Evolutionary conservation across 2,329 filamentous ascomycete species (phyloP).

Genomic region (Penicillium sp.): DNA sequence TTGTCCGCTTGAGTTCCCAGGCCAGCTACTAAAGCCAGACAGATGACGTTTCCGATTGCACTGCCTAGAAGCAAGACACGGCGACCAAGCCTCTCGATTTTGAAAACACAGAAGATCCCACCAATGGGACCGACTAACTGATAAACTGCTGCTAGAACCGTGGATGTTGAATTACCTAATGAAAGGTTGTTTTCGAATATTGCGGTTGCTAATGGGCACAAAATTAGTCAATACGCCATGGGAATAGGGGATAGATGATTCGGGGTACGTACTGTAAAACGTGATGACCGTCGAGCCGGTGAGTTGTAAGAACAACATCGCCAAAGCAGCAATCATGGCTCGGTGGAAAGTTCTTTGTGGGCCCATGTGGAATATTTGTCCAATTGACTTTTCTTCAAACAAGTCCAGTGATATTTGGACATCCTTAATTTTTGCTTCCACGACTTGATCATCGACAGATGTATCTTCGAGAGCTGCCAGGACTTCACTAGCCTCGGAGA

Average conservation of each 20-base stretch:
- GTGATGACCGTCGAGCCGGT: slow-evolving; percentile 25
- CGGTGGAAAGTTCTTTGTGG: slow-evolving; percentile 22
- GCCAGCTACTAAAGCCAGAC: slow-evolving; percentile 18
- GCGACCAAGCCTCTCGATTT: slow-evolving; percentile 21
- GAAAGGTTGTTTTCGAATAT: slow-evolving; percentile 25
- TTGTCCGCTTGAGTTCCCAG: slow-evolving; percentile 20
- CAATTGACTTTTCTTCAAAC: slow-evolving; percentile 11
- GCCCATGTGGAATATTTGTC: slow-evolving; percentile 20
- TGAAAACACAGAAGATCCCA: slow-evolving; percentile 19
- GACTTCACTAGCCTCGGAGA: slow-evolving; percentile 18
- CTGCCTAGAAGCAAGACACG: slow-evolving; percentile 22
- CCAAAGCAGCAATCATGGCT: slow-evolving; percentile 16
- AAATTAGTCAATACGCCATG: neutral
- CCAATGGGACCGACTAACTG: slow-evolving; percentile 24
- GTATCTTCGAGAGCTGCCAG: slow-evolving; percentile 18
- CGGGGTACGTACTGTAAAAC: slow-evolving; percentile 20
- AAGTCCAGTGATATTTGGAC: slow-evolving; percentile 20
- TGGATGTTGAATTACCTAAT: slow-evolving; percentile 19
- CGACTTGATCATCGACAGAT: slow-evolving; percentile 1
- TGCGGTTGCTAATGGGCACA: slow-evolving; percentile 13
- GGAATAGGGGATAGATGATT: neutral
- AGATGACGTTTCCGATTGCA: slow-evolving; percentile 20
- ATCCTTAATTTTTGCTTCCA: slow-evolving; percentile 18
- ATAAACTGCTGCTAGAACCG: slow-evolving; percentile 21
- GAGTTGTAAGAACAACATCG: slow-evolving; percentile 20